Base-by-base conservation (phyloP, 129 eudicot species). In the Escallonia rubra region DNA sequence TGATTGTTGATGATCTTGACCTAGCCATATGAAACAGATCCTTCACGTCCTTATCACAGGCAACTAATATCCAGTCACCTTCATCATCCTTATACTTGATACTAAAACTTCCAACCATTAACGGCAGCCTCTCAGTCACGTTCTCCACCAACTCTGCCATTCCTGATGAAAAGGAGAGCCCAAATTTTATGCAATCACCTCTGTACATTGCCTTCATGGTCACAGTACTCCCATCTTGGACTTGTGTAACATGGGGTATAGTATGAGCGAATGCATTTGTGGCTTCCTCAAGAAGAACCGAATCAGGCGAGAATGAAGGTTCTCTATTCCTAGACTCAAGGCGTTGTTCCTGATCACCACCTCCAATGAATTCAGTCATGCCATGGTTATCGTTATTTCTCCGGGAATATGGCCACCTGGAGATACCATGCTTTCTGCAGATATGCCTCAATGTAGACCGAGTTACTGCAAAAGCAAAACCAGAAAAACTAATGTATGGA, bases 131-230 rank as follows among this genome's bases (percentile, higher is more conserved):
- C 63, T 56, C 57, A 10, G 73, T 71, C 66, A 74, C 72, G 46
- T 74, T 65, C 38, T 59, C 46, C 39, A 34, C 51, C 43, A 74
- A 66, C 10, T 66, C 72, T 4, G 38, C 73, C 13, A 49, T 67
- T 12, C 64, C 57, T 5, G 73, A 66, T 3, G 46, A 6, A 4
- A 49, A 6, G 38, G 62, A 47, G 50, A 74, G 59, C 10, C 46
- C 54, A 51, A 74, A 74, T 64, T 61, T 66, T 15, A 74, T 67
- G 2, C 59, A 59, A 15, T 74, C 73, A 11, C 59, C 73, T 43
- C 68, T 51, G 16, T 38, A 74, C 9, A 73, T 48, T 23, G 79
- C 79, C 60, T 66, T 74, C 16, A 74, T 50, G 14, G 68, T 74
- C 16, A 68, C 11, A 8, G 42, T 68, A 8, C 54, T n/a, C 54